Conservation (phyloP, 306 rosid genomes). For the Cicer yamashitae region DNA sequence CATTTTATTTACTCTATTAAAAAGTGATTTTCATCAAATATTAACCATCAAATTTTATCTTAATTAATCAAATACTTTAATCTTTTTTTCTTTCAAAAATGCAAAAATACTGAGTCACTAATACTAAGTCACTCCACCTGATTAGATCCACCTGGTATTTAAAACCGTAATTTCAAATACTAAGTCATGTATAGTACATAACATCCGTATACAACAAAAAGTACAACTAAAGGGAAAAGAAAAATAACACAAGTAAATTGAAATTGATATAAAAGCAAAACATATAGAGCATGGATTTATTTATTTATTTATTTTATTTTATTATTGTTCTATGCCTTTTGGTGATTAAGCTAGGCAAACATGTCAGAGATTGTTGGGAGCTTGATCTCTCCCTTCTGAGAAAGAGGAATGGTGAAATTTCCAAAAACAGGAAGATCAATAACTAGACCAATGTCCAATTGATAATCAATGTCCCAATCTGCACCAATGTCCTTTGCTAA, state of each 20-base stretch:
- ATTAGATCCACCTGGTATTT: too few species aligned
- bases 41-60: too few species aligned
- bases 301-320: not conserved
- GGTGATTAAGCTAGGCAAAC: slow-evolving; percentile 28
- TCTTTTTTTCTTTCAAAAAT: too few species aligned
- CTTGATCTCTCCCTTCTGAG: slow-evolving; percentile 83
- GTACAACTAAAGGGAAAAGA: not conserved
- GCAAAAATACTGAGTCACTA: too few species aligned
- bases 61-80: too few species aligned
- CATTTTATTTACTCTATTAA: too few species aligned
- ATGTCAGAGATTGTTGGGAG: slow-evolving; percentile 70
- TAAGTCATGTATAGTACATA: too few species aligned
- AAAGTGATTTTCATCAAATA: too few species aligned
- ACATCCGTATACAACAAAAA: not conserved
- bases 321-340: not conserved
- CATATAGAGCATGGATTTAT: not conserved
- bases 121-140: too few species aligned
- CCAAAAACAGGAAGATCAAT: slow-evolving; percentile 86
- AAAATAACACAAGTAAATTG: not conserved
- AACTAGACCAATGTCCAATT: slow-evolving; percentile 56
- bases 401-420: slow-evolving; percentile 76
- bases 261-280: slow-evolving; percentile 1
- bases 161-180: too few species aligned
- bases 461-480: slow-evolving; percentile 91
- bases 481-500: slow-evolving; percentile 71